Evolutionary conservation across 352 stramenopile genomes (phyloP).

Genomic region (Pythium dissotocum): DNA sequence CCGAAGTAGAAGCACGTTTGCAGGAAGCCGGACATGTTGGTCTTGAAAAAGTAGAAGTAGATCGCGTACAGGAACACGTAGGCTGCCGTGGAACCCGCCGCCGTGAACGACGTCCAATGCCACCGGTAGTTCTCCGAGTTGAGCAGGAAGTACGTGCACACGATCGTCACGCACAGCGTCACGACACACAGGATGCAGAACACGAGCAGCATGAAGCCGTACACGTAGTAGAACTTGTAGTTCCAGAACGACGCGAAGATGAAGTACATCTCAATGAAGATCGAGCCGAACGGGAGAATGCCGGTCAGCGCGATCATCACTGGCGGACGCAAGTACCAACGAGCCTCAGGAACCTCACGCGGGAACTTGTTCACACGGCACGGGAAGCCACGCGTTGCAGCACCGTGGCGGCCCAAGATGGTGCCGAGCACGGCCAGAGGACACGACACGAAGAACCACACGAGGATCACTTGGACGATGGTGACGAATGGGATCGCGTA

Average conservation of each 20-base stretch:
- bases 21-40: conserved; percentile 98
- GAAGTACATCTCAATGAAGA: conserved; percentile 99
- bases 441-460: conserved; percentile 98
- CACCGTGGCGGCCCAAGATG: conserved; percentile 94
- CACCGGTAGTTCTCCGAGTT: conserved; percentile 99
- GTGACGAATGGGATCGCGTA: conserved; percentile 87
- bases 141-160: conserved; percentile 98
- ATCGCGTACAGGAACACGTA: conserved; percentile 99
- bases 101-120: conserved; percentile 98
- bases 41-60: conserved; percentile 99
- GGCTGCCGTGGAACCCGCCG: conserved; percentile 90
- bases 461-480: conserved; percentile 91
- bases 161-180: conserved; percentile 98
- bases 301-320: conserved; percentile 95
- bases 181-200: conserved; percentile 98
- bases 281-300: conserved; percentile 98
- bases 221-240: conserved; percentile 99
- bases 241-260: conserved; percentile 99
- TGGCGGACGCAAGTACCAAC: conserved; percentile 76
- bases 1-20: conserved; percentile 99
- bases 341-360: conserved; percentile 77
- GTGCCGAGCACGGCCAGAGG: conserved; percentile 96
- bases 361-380: conserved; percentile 98
- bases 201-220: conserved; percentile 98
- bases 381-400: conserved; percentile 83